phyloP scores from a whole-genome alignment of 805 yeast genomes.

The Kodamaea kakaduensis region DNA sequence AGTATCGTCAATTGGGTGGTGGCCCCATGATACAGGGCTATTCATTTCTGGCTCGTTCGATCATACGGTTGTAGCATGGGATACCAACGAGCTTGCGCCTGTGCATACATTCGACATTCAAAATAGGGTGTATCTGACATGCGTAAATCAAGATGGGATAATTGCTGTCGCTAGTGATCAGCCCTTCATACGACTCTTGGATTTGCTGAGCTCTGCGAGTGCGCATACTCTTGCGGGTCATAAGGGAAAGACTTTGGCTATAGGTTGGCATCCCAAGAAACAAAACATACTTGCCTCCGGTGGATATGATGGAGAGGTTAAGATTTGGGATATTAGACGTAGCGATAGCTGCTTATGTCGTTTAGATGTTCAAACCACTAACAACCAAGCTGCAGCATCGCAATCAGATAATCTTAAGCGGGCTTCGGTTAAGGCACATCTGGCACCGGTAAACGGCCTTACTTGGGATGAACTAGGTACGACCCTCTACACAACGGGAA shows the following conservation, averaged over 20 bases:
- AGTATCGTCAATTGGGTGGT: conserved; percentile 74
- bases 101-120: conserved; percentile 65
- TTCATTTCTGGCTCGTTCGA: conserved; percentile 82
- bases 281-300: conserved; percentile 69
- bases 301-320: conserved; percentile 73
- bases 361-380: conserved; percentile 54
- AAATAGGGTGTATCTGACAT: conserved; percentile 63
- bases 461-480: conserved; percentile 69
- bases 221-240: conserved; percentile 70
- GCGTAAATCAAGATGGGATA: conserved; percentile 46
- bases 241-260: conserved; percentile 50
- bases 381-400: conserved; percentile 14
- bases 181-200: conserved; percentile 64
- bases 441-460: conserved; percentile 74
- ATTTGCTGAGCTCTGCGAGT: conserved; percentile 66
- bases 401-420: conserved; percentile 25
- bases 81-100: conserved; percentile 58
- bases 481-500: conserved; percentile 61
- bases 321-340: conserved; percentile 82
- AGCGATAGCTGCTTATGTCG: conserved; percentile 60
- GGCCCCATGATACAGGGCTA: conserved; percentile 86
- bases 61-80: conserved; percentile 75
- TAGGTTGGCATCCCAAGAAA: conserved; percentile 72
- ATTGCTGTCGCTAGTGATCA: conserved; percentile 72
- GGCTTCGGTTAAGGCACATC: conserved; percentile 59